These are phyloP conservation scores for Hypoxylon cercidicola DNA, from an alignment of 495 filamentous ascomycete species.

Conservation along the genomic window DNA sequence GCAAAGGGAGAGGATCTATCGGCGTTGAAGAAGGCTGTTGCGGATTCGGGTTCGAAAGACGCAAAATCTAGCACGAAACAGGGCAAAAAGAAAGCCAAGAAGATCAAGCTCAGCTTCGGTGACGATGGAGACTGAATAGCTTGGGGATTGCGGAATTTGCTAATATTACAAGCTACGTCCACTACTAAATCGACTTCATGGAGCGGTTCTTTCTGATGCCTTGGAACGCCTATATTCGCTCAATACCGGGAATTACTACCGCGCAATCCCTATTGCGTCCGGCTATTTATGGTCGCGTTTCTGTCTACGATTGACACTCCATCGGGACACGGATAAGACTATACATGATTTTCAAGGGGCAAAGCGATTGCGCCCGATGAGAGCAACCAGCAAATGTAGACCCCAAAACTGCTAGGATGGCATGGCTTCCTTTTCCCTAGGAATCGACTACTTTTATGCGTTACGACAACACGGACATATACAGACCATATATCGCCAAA, in stretches of 20 bases:
- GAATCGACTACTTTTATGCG: background rate
- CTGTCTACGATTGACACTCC: background rate
- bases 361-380: no score
- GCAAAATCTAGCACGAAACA: conserved; percentile 25
- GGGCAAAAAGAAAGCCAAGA: conserved; percentile 60
- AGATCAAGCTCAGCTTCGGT: conserved; percentile 68
- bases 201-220: no score
- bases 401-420: background rate
- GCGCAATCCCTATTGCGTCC: background rate
- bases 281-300: background rate
- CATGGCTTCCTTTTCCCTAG: background rate
- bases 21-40: conserved; percentile 6
- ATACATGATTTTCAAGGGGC: background rate
- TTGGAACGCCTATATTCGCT: no score
- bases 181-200: no score
- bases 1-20: conserved; percentile 12
- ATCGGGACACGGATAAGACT: background rate
- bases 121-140: conserved; percentile 55
- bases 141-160: background rate
- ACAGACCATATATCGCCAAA: background rate
- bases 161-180: no score
- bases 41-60: conserved; percentile 41
- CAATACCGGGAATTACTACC: no score
- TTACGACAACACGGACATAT: background rate
- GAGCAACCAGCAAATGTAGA: background rate